Base-by-base conservation (phyloP, 306 rosid genomes). In the Gynostemma pentaphyllum region DNA sequence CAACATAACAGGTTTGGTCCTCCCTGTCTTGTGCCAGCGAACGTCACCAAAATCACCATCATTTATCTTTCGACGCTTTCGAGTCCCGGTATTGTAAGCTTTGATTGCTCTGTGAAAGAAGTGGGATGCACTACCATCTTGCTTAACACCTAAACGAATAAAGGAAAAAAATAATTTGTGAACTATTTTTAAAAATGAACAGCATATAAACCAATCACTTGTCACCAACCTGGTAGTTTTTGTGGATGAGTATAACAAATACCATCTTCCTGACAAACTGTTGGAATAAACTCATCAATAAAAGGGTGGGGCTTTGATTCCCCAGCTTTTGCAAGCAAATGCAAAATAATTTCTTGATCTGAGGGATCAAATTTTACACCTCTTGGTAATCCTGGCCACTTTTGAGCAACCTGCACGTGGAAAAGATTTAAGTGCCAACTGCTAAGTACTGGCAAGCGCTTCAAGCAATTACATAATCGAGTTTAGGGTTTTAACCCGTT, bases 1-100 rank as follows among this genome's bases (percentile, higher is more conserved):
- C 68, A 90, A 66, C 42, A 72, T 49, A 64, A 90, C 86, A 5
- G 88, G 85, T 67, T 90, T 90, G 53, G 97, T 90, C 67, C 18
- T 80, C 52, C 95, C 97, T 42, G 95, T 87, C 81, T 90, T 90
- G 78, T 90, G 97, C 97, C 97, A 90, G 60, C 95, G 94, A 53
- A 87, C 86, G 56, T 79, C 95, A 65, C 95, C 85, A 39, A 59
- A 72, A 74, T 83, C 97, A 47, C 70, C 85, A 55, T 59, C 80
- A 39, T 57, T 60, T 6, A 60, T 79, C 73, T 87, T 90, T 24
- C 95, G 72, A 57, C 90, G 95, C 72, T 90, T 90, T 55, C 95
- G 82, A 21, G 75, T 81, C 47, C 97, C 95, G 4, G 87, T 84
- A 51, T 74, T 87, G 73, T 90, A 90, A 45, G 95, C 97, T 90